Percentiles rank a stretch among this genome's conserved stretches.
phyloP scores from a whole-genome alignment of 1,284 basidiomycete species.

The Rhodotorula sp. region DNA sequence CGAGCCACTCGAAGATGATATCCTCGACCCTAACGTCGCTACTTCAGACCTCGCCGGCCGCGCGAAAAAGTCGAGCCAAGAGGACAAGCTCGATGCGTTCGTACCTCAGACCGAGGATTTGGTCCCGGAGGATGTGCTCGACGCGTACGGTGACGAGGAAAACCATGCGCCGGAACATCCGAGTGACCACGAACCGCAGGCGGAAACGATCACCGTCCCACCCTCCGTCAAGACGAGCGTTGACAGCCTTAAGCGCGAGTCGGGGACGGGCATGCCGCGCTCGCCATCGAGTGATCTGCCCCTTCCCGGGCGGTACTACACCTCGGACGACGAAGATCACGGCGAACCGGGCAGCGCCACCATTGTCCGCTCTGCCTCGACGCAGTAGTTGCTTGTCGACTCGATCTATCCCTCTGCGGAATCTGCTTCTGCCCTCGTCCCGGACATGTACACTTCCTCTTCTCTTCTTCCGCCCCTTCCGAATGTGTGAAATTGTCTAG shows the following conservation, averaged over 20 bases:
- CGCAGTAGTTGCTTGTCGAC: too few species aligned
- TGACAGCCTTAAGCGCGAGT: too few species aligned
- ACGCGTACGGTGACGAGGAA: conserved; percentile 24
- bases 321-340: conserved; percentile 26
- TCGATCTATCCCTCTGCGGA: too few species aligned
- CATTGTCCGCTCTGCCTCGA: conserved; percentile 16
- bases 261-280: conserved; percentile 8
- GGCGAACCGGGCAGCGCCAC: conserved; percentile 30
- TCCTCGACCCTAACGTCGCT: neutral
- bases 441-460: neutral
- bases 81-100: conserved; percentile 20
- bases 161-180: neutral
- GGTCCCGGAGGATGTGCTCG: conserved; percentile 32
- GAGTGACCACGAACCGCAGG: neutral
- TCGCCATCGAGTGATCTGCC: conserved; percentile 13
- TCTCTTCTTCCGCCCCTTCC: neutral
- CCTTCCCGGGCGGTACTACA: conserved; percentile 11
- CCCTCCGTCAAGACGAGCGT: conserved; percentile 17
- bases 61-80: neutral
- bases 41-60: neutral
- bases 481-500: too few species aligned
- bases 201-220: conserved; percentile 1
- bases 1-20: conserved; percentile 3
- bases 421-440: too few species aligned
- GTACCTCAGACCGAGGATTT: conserved; percentile 23